phyloP scores from a whole-genome alignment of 2,329 filamentous ascomycete genomes.

The Penicillium sp. region DNA sequence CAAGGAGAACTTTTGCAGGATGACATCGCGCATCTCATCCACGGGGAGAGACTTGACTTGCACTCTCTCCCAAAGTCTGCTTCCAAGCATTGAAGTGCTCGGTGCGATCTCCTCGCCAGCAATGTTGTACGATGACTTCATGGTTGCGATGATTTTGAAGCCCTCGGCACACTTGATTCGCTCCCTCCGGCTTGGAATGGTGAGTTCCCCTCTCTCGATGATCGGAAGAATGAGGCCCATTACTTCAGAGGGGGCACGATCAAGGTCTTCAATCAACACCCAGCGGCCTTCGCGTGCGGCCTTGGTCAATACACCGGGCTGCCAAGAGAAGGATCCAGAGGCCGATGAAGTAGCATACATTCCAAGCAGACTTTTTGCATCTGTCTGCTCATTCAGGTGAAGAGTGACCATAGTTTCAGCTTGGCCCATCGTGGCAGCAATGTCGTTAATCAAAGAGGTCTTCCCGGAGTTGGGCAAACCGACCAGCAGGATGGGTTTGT shows the following conservation, averaged over 20 bases:
- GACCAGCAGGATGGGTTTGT: constrained; percentile 73
- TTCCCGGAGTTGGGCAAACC: constrained; percentile 87
- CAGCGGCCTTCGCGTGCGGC: constrained; percentile 92
- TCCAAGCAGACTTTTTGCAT: constrained; percentile 92
- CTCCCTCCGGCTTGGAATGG: constrained; percentile 87
- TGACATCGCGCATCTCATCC: constrained; percentile 71
- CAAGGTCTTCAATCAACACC: constrained; percentile 96
- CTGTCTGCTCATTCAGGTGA: constrained; percentile 96
- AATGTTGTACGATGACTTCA: constrained; percentile 67
- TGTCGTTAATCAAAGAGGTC: constrained; percentile 78
- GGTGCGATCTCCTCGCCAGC: constrained; percentile 70
- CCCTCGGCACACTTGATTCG: constrained; percentile 76
- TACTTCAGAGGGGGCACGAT: constrained; percentile 90
- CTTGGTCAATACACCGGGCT: constrained; percentile 86
- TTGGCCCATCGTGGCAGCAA: constrained; percentile 76
- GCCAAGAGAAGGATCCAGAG: constrained; percentile 88
- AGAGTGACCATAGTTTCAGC: constrained; percentile 83
- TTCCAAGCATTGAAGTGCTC: constrained; percentile 68
- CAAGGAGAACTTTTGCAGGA: constrained; percentile 67
- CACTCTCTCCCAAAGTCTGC: constrained; percentile 82
- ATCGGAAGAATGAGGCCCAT: constrained; percentile 89
- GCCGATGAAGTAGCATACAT: constrained; percentile 87
- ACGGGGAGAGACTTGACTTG: constrained; percentile 64
- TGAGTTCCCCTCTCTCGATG: constrained; percentile 85
- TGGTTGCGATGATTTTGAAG: constrained; percentile 89